phyloP scores from a whole-genome alignment of 2,329 filamentous ascomycete species.

The Exutisphaerella laricina region DNA sequence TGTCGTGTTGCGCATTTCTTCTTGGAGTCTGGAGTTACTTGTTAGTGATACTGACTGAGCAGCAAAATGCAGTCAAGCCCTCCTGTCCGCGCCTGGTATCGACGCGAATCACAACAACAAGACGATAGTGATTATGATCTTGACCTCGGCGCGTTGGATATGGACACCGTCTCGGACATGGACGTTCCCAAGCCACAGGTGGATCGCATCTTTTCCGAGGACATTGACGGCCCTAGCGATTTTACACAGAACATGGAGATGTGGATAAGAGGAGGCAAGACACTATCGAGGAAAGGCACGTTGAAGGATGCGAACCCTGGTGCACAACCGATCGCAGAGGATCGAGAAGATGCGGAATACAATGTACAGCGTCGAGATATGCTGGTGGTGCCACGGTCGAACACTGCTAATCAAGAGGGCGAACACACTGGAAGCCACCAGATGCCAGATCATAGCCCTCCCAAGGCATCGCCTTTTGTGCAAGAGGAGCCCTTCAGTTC shows the following conservation, averaged over 20 bases:
- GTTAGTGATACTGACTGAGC: not conserved
- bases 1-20: conserved; percentile 1
- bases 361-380: not conserved
- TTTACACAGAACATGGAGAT: conserved; percentile 35
- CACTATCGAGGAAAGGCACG: conserved; percentile 13
- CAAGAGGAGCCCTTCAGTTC: conserved; percentile 24
- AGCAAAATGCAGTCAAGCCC: conserved; percentile 29
- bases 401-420: conserved; percentile 7
- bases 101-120: conserved; percentile 19
- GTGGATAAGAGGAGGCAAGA: conserved; percentile 29
- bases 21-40: conserved; percentile 5
- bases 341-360: not conserved
- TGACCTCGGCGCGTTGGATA: conserved; percentile 30
- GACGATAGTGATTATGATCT: conserved; percentile 29
- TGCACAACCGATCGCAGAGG: conserved; percentile 3
- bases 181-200: conserved; percentile 23
- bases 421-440: conserved; percentile 23
- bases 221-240: conserved; percentile 36
- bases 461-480: conserved; percentile 18
- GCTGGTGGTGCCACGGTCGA: conserved; percentile 1
- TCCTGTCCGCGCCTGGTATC: conserved; percentile 24
- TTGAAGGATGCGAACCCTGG: conserved; percentile 8
- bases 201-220: conserved; percentile 31
- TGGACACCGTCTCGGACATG: conserved; percentile 24
- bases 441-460: conserved; percentile 26